Conservation (phyloP, 768 basidiomycete species). For the Pisolithus tinctorius region DNA sequence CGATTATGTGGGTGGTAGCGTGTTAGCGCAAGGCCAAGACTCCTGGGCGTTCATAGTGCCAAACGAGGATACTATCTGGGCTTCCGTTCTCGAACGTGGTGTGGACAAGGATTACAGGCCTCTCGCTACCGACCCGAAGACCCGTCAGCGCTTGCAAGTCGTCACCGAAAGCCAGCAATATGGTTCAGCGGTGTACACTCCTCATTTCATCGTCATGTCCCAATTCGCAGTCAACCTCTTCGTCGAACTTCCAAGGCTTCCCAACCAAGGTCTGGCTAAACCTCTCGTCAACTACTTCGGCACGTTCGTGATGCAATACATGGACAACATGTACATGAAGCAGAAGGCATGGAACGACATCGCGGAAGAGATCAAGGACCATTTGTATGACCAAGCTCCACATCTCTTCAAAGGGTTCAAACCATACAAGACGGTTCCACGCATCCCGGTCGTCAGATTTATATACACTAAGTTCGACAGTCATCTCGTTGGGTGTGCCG, state of each 20-base stretch:
- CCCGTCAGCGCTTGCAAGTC: not conserved
- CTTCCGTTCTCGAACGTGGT: constrained; percentile 7
- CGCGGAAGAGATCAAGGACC: constrained; percentile 1
- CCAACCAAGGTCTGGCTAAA: not conserved
- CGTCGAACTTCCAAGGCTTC: constrained; percentile 2
- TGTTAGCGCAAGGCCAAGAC: not conserved
- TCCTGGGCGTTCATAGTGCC: constrained; percentile 8
- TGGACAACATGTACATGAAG: not conserved
- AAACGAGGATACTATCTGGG: constrained; percentile 10
- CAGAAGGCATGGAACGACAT: constrained; percentile 4
- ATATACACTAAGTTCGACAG: constrained; percentile 16
- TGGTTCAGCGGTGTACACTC: constrained; percentile 8
- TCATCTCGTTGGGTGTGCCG: constrained; percentile 9
- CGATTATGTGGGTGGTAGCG: constrained; percentile 10
- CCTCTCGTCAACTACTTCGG: constrained; percentile 18
- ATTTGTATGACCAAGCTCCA: constrained; percentile 3
- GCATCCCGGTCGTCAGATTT: constrained; percentile 8
- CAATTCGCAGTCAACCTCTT: constrained; percentile 23
- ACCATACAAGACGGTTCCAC: constrained; percentile 1
- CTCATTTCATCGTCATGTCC: constrained; percentile 11
- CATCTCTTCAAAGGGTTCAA: not conserved
- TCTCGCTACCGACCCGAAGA: not conserved
- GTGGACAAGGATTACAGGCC: constrained; percentile 8
- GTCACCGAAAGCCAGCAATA: not conserved
- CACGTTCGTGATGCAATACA: constrained; percentile 13